Evolutionary conservation across 495 filamentous ascomycete species (phyloP).

Genomic region (Penicillium macrosclerotiorum): DNA sequence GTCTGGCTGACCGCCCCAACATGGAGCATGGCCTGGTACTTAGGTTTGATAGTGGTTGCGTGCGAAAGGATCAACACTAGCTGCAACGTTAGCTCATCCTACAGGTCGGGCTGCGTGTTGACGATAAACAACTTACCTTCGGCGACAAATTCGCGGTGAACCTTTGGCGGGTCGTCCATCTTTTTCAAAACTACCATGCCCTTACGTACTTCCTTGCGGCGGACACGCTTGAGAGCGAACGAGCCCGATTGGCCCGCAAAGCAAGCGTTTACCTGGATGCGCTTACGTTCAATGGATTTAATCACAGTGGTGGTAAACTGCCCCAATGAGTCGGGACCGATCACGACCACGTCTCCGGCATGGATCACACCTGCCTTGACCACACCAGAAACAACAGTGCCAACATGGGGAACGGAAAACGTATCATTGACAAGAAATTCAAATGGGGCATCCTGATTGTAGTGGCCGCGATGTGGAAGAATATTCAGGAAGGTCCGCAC

Average conservation of each 20-base stretch:
- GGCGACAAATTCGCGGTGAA: constrained; percentile 88
- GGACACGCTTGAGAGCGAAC: constrained; percentile 82
- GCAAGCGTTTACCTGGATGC: constrained; percentile 84
- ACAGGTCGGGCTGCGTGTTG: too few relatives aligned
- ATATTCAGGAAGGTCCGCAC: constrained; percentile 94
- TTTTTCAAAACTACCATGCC: constrained; percentile 97
- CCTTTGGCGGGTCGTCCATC: constrained; percentile 69
- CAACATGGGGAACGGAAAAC: constrained; percentile 97
- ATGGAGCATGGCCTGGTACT: constrained; percentile 98
- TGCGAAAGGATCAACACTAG: constrained; percentile 90
- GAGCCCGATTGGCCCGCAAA: constrained; percentile 91
- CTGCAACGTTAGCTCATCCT: constrained; percentile 18
- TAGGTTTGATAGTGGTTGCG: constrained; percentile 97
- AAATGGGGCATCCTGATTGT: constrained; percentile 82
- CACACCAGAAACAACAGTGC: constrained; percentile 93
- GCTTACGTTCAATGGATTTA: constrained; percentile 91
- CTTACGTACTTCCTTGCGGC: constrained; percentile 92
- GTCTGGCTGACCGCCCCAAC: constrained; percentile 95
- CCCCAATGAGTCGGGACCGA: constrained; percentile 89
- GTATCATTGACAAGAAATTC: constrained; percentile 97
- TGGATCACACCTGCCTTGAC: constrained; percentile 84
- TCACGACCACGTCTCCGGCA: constrained; percentile 81
- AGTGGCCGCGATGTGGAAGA: constrained; percentile 90
- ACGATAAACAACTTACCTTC: constrained; percentile 75
- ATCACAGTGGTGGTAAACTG: constrained; percentile 89